Evolutionary conservation across 1,139 yeast genomes (phyloP), one percentile per base, ranked within the genome.

Genomic region (Magnusiomyces suaveolens): DNA sequence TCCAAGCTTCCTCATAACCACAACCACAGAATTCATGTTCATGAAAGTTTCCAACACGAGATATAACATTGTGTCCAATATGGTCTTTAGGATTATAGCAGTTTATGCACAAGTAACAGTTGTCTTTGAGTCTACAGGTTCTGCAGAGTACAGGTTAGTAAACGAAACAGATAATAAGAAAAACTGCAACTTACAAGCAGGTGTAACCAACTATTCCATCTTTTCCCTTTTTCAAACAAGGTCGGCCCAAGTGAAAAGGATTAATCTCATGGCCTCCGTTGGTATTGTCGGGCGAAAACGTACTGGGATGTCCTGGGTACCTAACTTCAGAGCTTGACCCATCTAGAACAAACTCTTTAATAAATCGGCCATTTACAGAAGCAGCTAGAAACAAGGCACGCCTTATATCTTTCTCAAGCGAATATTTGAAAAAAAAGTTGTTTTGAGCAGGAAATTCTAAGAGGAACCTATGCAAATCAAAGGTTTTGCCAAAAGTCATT

Each of bases 11-110:
- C 0, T 78, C 75, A 65, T 92, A 96, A 1, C 97, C 97, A 71
- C 97, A 92, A 66, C 92, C 97, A 67, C 97, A 92, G 3, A 89
- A 88, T 0, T 97, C 97, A 2, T 96, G 96, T 60, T 83, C 85
- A 58, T 88, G 95, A 52, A 92, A n/a, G n/a, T n/a, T n/a, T 73
- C 55, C 80, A 83, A 54, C 90, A 83, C 14, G 88, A 81, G 46
- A 83, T 78, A 18, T 81, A 16, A 87, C 84, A 48, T 82, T 80
- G 67, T 92, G 98, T 51, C 82, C 95, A 36, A 69, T 66, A 69
- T 92, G 98, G 56, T 77, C 76, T 2, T 80, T 82, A 1, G 82
- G 81, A 55, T 82, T 80, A 69, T 75, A 92, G 66, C 98, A 92
- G 60, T 78, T 74, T 8, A 83, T 78, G 66, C 98, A 92, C 26